Evolutionary conservation across 345 rosid species (phyloP).

Genomic region (Syzygium oleosum): DNA sequence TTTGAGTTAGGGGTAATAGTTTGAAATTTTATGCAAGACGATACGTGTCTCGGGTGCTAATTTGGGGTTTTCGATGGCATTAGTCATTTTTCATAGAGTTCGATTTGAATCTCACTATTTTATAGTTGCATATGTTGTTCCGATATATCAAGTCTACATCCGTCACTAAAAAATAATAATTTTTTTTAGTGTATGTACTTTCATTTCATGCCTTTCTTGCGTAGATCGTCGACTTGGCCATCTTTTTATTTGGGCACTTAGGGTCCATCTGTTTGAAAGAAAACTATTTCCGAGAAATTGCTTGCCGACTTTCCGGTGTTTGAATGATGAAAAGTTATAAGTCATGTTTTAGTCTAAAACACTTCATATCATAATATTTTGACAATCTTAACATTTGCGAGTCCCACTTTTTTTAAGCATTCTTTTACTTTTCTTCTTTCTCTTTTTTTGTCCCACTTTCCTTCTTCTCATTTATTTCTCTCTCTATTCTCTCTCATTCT

Average conservation of each 20-base stretch:
- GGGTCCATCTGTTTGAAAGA: neutral
- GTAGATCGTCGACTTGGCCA: neutral
- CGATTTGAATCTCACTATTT: neutral
- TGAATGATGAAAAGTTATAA: neutral
- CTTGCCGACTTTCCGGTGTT: rapidly evolving
- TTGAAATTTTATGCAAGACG: neutral
- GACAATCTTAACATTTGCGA: no score
- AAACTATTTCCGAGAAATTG: neutral
- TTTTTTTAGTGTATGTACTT: rapidly evolving
- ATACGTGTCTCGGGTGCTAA: neutral
- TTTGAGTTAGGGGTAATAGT: rapidly evolving
- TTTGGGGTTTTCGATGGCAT: neutral
- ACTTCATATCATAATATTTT: no score
- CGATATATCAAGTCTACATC: neutral
- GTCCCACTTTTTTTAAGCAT: no score
- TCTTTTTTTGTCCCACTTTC: no score
- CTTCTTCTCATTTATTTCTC: no score
- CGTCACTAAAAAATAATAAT: neutral
- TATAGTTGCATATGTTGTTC: neutral
- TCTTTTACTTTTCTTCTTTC: no score
- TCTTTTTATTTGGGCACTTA: neutral
- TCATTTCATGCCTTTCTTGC: neutral
- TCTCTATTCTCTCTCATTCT: no score
- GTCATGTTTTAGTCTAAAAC: no score
- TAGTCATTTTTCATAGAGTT: neutral